These are phyloP conservation scores for Kodamaea restingae DNA, from an alignment of 805 yeast species.

Conservation along the genomic window DNA sequence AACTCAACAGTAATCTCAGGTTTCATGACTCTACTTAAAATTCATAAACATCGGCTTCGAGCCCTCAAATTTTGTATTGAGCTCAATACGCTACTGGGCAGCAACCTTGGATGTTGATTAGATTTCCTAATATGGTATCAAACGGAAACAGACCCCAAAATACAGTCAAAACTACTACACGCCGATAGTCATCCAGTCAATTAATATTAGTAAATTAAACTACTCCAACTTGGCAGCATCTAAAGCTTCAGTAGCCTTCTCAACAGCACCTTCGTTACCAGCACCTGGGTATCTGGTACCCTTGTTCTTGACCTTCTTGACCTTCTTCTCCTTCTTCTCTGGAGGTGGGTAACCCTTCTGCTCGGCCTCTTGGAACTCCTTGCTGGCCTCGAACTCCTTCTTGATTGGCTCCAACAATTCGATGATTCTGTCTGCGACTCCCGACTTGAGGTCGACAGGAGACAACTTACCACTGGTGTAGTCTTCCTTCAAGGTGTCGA, in stretches of 20 bases:
- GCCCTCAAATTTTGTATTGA: no score
- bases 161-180: no score
- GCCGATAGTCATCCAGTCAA: neutral
- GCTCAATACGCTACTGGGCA: no score
- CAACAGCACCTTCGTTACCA: slow-evolving; percentile 9
- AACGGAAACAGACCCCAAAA: no score
- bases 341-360: slow-evolving; percentile 82
- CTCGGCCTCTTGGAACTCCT: slow-evolving; percentile 73
- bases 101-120: no score
- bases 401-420: slow-evolving; percentile 80
- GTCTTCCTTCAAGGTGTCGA: slow-evolving; percentile 68
- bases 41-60: no score
- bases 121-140: no score
- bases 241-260: slow-evolving; percentile 3
- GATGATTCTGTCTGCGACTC: slow-evolving; percentile 84
- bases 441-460: slow-evolving; percentile 91
- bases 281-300: slow-evolving; percentile 89
- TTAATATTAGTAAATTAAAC: neutral
- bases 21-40: no score
- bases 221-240: slow-evolving; percentile 12
- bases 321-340: slow-evolving; percentile 58
- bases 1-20: no score
- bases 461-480: slow-evolving; percentile 71
- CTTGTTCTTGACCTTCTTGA: slow-evolving; percentile 77
- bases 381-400: slow-evolving; percentile 54